phyloP scores from a whole-genome alignment of 495 filamentous ascomycete species.

The Penicillium steckii region DNA sequence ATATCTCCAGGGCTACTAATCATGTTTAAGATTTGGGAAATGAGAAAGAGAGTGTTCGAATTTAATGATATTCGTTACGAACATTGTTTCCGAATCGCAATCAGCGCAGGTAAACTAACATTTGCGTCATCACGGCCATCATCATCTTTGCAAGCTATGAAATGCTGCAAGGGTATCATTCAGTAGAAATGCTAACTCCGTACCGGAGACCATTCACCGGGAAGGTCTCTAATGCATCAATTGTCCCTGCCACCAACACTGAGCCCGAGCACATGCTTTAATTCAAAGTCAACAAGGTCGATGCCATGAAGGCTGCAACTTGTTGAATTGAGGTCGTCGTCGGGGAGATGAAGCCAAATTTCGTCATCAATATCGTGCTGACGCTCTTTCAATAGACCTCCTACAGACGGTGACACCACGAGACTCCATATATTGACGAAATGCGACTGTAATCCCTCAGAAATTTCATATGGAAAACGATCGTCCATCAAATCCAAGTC shows the following conservation, averaged over 20 bases:
- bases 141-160: background rate
- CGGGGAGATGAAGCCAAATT: slow-evolving; percentile 6
- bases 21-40: too few species aligned
- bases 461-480: background rate
- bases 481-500: background rate
- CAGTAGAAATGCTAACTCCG: background rate
- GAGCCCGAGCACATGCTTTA: background rate
- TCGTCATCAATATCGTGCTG: slow-evolving; percentile 1
- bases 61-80: too few species aligned
- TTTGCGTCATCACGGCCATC: background rate
- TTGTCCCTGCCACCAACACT: background rate
- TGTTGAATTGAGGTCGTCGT: background rate
- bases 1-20: too few species aligned
- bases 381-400: background rate
- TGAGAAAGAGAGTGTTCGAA: too few species aligned
- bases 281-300: background rate
- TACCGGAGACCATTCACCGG: background rate
- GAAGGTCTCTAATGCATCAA: too few species aligned
- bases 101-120: too few species aligned
- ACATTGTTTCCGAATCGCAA: too few species aligned
- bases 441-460: too few species aligned
- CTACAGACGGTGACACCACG: slow-evolving; percentile 14
- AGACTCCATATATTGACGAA: slow-evolving; percentile 2
- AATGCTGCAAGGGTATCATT: background rate
- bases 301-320: too few species aligned